Evolutionary conservation across 2,329 filamentous ascomycete genomes (phyloP), one percentile per base, ranked within the genome.

Genomic region (Lasiodiplodia sp.): DNA sequence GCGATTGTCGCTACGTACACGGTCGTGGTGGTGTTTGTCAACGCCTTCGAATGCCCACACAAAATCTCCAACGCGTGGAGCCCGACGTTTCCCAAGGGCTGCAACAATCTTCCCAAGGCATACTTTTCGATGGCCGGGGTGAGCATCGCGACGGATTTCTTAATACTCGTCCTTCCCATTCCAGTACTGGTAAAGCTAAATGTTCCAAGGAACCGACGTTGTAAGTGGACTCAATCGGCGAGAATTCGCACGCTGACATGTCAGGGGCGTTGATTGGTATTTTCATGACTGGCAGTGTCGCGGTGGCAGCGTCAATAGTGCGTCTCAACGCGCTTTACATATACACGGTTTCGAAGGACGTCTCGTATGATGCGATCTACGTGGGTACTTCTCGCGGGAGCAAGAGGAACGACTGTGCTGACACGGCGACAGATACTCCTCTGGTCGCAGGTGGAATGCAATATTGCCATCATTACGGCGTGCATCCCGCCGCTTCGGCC

Each of bases 401-500:
- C 6, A 8, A n/a, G 44, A 21, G 18, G 11, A 28, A 8, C 21
- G 4, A 18, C 8, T 5, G 28, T 44, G 16, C 56, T 53, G 28
- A 64, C n/a, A 34, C 12, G 10, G 21, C 4, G 25, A 4, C 69
- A 74, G 71, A 71, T 75, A 37, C 71, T 74, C 23, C 68, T 82
- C n/a, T 82, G 81, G 77, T 79, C 78, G 69, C 77, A 78, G 68
- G 75, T 82, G 62, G 80, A 83, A 69, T 76, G 82, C n/a, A 79
- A 79, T 68, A 71, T 81, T 21, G 80, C 79, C 5, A 80, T 82
- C 60, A 73, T 81, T 2, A 80, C 80, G 6, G 78, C 80, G 2
- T 81, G 77, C 1, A 72, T 81, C 0, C 79, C 80, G 3, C 74
- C 79, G 1, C 75, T 83, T 21, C 76, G 76, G 7, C 79, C 79